Evolutionary conservation across 768 basidiomycete genomes (phyloP).

Genomic region (Tylopilus sp.): DNA sequence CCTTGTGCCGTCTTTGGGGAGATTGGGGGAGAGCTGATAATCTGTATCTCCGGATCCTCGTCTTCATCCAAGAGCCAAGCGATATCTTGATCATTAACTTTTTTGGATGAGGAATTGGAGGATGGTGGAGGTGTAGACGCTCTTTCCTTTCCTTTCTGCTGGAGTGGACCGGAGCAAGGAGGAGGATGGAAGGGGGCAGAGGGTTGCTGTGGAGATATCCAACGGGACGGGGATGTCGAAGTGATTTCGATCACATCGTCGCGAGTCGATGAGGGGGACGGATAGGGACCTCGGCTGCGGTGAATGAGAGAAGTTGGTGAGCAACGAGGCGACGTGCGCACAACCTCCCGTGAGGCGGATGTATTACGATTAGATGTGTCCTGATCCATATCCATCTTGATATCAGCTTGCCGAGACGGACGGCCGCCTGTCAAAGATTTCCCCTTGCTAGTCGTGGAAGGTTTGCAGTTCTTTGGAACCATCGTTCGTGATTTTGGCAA

Average conservation of each 20-base stretch:
- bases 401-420: conserved; percentile 42
- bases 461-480: conserved; percentile 24
- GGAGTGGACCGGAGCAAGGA: neutral
- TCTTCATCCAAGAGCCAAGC: conserved; percentile 69
- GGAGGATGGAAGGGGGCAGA: neutral
- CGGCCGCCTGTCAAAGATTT: conserved; percentile 36
- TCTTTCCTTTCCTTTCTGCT: conserved; percentile 14
- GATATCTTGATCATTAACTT: conserved; percentile 40
- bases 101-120: neutral
- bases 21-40: conserved; percentile 50
- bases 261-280: conserved; percentile 23
- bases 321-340: conserved; percentile 6
- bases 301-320: conserved; percentile 12
- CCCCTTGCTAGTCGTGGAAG: conserved; percentile 22
- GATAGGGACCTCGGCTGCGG: neutral
- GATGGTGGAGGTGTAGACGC: neutral
- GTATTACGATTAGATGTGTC: conserved; percentile 29
- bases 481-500: conserved; percentile 47
- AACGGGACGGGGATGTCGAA: conserved; percentile 27
- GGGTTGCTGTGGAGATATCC: conserved; percentile 10
- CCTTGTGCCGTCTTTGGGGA: conserved; percentile 6
- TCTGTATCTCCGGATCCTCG: conserved; percentile 51
- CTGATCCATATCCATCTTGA: conserved; percentile 53
- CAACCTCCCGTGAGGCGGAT: conserved; percentile 1
- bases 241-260: conserved; percentile 32